Conservation (phyloP, 1,284 basidiomycete species). For the Ustilago sp. region DNA sequence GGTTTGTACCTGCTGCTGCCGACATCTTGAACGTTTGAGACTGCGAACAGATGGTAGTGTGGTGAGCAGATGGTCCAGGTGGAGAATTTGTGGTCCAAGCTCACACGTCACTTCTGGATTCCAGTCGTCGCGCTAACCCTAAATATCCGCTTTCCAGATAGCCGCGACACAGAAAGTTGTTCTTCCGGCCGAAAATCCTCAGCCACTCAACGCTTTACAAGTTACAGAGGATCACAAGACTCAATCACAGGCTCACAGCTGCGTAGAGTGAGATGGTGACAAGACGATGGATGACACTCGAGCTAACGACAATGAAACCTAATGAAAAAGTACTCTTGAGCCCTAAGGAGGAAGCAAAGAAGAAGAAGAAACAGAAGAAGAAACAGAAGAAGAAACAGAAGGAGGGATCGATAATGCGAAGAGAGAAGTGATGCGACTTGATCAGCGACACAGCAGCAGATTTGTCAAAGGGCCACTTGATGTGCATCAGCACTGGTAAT, state of each 20-base stretch:
- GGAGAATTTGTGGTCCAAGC: conserved; percentile 3
- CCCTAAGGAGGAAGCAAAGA: conserved; percentile 13
- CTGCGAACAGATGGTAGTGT: background rate
- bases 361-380: background rate
- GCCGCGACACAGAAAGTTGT: background rate
- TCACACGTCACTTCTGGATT: background rate
- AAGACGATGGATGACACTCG: background rate
- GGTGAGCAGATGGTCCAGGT: background rate
- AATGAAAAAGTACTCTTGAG: background rate
- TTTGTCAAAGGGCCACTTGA: background rate
- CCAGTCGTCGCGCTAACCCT: background rate
- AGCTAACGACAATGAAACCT: background rate
- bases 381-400: background rate
- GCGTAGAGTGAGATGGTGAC: background rate
- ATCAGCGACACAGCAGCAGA: background rate
- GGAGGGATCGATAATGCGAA: background rate
- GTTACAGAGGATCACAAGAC: background rate
- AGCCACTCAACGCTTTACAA: background rate
- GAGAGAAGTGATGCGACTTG: background rate
- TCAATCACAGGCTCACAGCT: background rate
- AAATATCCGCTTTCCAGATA: background rate
- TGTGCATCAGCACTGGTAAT: conserved; percentile 42
- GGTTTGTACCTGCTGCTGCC: conserved; percentile 25
- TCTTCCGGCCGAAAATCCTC: conserved; percentile 1
- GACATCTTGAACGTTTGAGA: conserved; percentile 13